A percentile compares a stretch with the other conserved stretches of the same genome.
Conservation (phyloP, 345 rosid species). For the Hibiscus mutabilis region DNA sequence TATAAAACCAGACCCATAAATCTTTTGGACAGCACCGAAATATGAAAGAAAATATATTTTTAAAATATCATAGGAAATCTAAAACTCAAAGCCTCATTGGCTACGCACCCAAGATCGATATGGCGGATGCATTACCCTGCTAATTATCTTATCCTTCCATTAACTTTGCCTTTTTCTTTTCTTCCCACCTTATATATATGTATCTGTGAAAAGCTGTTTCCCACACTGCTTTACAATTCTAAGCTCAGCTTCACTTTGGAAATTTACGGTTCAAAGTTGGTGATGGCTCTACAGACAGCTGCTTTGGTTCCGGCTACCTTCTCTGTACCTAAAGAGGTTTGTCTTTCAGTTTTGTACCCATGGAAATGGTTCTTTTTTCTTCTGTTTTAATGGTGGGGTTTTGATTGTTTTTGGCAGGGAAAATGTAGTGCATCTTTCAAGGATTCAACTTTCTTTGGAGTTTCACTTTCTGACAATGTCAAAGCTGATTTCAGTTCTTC, state of each 20-base stretch:
- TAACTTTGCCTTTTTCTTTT: not conserved
- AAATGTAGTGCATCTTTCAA: conserved; percentile 47
- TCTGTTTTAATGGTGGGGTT: not conserved
- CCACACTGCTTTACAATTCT: conserved; percentile 2
- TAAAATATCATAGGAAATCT: conserved; percentile 51
- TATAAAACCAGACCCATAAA: conserved; percentile 26
- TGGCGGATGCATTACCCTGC: conserved; percentile 35
- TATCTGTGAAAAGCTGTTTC: conserved; percentile 17
- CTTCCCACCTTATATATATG: conserved; percentile 18
- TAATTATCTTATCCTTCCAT: conserved; percentile 53
- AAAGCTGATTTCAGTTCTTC: conserved; percentile 47
- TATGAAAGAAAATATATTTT: conserved; percentile 18
- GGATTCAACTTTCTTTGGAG: conserved; percentile 72
- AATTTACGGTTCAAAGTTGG: not conserved
- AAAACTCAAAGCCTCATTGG: conserved; percentile 45
- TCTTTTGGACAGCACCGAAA: conserved; percentile 16
- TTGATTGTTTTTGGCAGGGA: conserved; percentile 36
- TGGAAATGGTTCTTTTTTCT: not conserved
- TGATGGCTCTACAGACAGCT: conserved; percentile 77
- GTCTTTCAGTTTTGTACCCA: not conserved
- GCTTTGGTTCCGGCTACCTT: conserved; percentile 64
- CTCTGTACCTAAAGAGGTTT: conserved; percentile 56
- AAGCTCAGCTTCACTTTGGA: not conserved
- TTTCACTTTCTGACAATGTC: conserved; percentile 51
- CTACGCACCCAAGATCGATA: conserved; percentile 23